Evolutionary conservation across 2,329 filamentous ascomycete species (phyloP), one percentile per base, ranked within the genome.

Genomic region (Penicillium sp.): DNA sequence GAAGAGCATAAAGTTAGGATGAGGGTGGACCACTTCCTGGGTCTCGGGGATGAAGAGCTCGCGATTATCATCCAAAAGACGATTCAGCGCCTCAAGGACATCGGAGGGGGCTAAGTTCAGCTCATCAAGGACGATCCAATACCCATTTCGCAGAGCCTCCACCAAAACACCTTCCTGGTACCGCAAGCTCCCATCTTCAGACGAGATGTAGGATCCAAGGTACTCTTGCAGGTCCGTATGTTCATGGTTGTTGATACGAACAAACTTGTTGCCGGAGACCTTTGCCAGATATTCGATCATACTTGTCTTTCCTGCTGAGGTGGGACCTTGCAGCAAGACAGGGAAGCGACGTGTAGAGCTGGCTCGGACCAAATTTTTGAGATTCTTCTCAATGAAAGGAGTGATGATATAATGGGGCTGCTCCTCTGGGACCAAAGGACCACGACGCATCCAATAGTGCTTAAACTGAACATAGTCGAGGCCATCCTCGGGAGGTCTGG

Each of bases 251-350:
- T 99, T 99, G 82, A 99, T 99, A 63, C 95, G 88, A 47, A 99
- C 93, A 73, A 98, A 99, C 73, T 91, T 95, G 75, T 99, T 97
- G 3, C 96, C 95, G 33, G 93, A 98, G 59, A 91, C 90, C 72
- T 96, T 95, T n/a, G 96, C 94, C 40, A 99, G 85, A 75, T 97
- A 97, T 78, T 98, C 94, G 45, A 99, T 96, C 95, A 99, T 99
- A 78, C 94, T 98, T 0, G 95, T 99, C 79, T 99, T 99, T 66
- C 95, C 95, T 13, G 94, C 91, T 5, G 96, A 99, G 0, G 95
- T 99, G 13, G 96, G 95, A 3, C 95, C 95, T 77, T 99, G 95
- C 22, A 99, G 91, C 10, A 99, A 84, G 53, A 99, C 92, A 0
- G 95, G 96, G 75, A 97, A 99, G 53, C 91, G 88, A 38, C 93